phyloP scores from a whole-genome alignment of 345 rosid genomes.

The Eucalyptus victrix region DNA sequence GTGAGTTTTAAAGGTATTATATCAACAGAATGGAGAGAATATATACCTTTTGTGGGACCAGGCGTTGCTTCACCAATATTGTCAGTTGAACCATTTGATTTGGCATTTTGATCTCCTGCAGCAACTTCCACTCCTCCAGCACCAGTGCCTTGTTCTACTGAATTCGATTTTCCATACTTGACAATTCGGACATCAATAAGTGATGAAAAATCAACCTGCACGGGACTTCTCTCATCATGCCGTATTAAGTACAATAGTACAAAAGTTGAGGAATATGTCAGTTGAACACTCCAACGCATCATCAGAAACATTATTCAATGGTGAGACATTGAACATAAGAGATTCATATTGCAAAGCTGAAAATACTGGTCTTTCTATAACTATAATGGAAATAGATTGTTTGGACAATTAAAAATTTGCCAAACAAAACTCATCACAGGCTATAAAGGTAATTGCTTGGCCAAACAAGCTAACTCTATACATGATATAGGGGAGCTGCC shows the following conservation, averaged over 20 bases:
- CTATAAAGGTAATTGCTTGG: not conserved
- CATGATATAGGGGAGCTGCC: not conserved
- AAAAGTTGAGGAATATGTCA: not conserved
- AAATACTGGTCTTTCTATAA: not conserved
- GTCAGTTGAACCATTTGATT: not conserved
- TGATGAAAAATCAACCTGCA: conserved; percentile 63
- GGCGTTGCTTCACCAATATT: conserved; percentile 3
- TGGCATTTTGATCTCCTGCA: conserved; percentile 5
- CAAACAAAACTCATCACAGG: not conserved
- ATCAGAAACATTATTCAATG: not conserved
- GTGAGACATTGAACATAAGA: not conserved
- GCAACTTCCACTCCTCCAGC: conserved; percentile 1
- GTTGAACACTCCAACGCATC: not conserved
- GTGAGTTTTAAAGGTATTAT: not conserved
- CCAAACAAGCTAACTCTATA: not conserved
- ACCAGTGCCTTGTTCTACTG: conserved; percentile 3
- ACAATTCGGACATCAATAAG: conserved; percentile 62
- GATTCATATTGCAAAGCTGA: not conserved
- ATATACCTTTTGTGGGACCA: conserved; percentile 38
- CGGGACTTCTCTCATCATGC: not conserved
- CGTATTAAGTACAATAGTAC: not conserved
- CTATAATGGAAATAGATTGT: not conserved
- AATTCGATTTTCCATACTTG: conserved; percentile 13
- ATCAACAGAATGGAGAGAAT: not conserved
- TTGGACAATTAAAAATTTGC: not conserved